Evolutionary conservation across 2,329 filamentous ascomycete species (phyloP).

Genomic region (Cucurbitaria berberidis): DNA sequence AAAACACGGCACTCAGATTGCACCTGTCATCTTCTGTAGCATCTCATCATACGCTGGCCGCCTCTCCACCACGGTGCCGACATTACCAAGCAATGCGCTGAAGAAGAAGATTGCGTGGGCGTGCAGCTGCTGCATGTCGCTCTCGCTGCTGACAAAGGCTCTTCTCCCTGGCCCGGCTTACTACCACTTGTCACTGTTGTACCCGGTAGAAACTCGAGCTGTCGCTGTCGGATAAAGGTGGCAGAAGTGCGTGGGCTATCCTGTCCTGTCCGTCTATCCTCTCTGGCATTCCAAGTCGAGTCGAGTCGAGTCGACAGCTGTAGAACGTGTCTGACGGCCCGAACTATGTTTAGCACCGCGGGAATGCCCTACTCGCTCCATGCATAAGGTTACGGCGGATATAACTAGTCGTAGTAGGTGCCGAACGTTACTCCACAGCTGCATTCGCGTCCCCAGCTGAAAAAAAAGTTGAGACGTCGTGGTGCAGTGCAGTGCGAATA

Average conservation of each 20-base stretch:
- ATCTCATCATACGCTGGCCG: no score
- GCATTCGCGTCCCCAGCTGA: slow-evolving; percentile 1
- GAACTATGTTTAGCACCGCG: neutral
- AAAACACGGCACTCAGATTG: neutral
- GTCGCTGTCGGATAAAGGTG: no score
- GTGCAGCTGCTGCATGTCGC: slow-evolving; percentile 1
- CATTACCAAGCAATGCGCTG: neutral
- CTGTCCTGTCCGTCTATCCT: neutral
- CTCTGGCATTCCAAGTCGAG: neutral
- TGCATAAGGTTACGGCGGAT: neutral
- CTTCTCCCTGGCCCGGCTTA: neutral
- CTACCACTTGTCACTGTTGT: neutral
- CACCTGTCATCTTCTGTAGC: neutral
- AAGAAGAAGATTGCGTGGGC: slow-evolving; percentile 4
- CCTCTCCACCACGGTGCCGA: no score
- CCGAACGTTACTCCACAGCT: neutral
- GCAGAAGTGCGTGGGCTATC: no score
- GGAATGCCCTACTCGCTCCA: neutral
- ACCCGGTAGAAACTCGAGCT: no score
- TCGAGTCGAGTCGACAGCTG: no score
- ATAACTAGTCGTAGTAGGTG: no score
- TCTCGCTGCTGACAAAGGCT: slow-evolving; percentile 13
- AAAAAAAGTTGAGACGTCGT: neutral
- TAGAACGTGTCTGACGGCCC: neutral
- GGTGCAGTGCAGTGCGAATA: neutral